Percentiles rank a stretch among this genome's conserved stretches.
These are phyloP conservation scores for Peronospora farinosa DNA, from an alignment of 352 stramenopile genomes.

Conservation along the genomic window DNA sequence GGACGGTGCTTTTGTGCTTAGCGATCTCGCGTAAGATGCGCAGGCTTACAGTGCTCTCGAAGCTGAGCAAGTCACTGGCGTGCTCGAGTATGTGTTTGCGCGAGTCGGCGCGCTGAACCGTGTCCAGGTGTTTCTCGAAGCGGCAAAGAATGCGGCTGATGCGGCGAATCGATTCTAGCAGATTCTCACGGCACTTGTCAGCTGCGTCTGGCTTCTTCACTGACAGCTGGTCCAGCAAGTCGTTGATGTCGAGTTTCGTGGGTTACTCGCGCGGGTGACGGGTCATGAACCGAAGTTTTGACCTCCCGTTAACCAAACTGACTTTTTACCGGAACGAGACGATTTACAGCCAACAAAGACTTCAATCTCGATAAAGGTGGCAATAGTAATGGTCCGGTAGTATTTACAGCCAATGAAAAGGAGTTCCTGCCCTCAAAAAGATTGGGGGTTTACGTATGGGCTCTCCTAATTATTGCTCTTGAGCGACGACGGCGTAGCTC, in stretches of 20 bases:
- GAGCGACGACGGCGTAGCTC: not conserved
- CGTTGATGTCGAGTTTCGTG: not conserved
- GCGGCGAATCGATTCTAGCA: not conserved
- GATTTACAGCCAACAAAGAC: constrained; percentile 2
- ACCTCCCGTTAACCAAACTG: constrained; percentile 2
- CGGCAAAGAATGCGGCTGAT: constrained; percentile 1
- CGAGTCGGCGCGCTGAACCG: constrained; percentile 1
- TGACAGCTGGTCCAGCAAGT: not conserved
- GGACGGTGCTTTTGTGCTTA: too few species aligned
- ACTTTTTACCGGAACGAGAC: constrained; percentile 2
- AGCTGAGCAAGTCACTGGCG: constrained; percentile 3
- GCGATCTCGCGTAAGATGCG: constrained; percentile 1
- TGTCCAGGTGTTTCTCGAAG: not conserved
- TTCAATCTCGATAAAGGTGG: not conserved
- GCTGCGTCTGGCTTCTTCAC: not conserved
- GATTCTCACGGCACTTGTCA: not conserved
- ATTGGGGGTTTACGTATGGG: too few species aligned
- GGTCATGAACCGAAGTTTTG: constrained; percentile 4
- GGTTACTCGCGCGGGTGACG: not conserved
- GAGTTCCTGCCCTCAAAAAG: constrained; percentile 1
- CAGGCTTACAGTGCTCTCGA: constrained; percentile 3
- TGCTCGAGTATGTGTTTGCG: not conserved
- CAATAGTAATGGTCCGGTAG: constrained; percentile 1
- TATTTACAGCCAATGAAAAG: constrained; percentile 5
- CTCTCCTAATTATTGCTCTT: too few species aligned